Percentiles rank a stretch among this genome's conserved stretches.
Conservation (phyloP, 2,329 filamentous ascomycete species). For the Pseudogymnoascus pannorum region DNA sequence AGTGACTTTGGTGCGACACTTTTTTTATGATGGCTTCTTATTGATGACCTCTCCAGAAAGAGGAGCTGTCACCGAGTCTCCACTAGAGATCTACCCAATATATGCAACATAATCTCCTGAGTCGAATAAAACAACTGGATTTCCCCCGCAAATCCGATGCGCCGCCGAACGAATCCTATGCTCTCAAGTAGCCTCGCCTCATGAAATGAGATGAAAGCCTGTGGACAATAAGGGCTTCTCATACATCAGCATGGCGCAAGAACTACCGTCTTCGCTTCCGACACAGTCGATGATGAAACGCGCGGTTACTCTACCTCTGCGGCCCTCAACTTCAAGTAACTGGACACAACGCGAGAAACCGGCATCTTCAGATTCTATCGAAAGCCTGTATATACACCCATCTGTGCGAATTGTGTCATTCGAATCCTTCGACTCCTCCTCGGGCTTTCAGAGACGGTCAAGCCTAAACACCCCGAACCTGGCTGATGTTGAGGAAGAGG, state of each 20-base stretch:
- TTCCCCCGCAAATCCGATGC: not conserved
- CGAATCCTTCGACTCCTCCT: constrained; percentile 21
- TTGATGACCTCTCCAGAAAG: not conserved
- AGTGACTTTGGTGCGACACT: not conserved
- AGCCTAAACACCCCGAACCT: constrained; percentile 24
- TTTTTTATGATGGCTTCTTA: not conserved
- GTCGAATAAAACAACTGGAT: not conserved
- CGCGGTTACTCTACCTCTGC: constrained; percentile 9
- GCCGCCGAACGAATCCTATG: not conserved
- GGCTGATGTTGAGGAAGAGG: constrained; percentile 38
- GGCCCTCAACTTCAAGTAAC: not conserved
- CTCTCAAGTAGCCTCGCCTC: not conserved
- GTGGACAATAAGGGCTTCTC: not conserved
- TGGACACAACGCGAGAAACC: not conserved
- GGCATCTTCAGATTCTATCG: not conserved
- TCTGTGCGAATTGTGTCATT: constrained; percentile 47
- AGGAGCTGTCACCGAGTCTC: not conserved
- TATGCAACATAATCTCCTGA: not conserved
- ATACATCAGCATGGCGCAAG: not conserved
- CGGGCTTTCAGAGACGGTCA: constrained; percentile 9
- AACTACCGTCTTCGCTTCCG: not conserved
- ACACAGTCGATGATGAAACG: not conserved
- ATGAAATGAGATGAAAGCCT: not conserved
- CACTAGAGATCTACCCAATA: constrained; percentile 1
- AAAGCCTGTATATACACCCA: constrained; percentile 21